Evolutionary conservation across 1,284 basidiomycete genomes (phyloP).

Genomic region (Sanghuangporus weigelae): DNA sequence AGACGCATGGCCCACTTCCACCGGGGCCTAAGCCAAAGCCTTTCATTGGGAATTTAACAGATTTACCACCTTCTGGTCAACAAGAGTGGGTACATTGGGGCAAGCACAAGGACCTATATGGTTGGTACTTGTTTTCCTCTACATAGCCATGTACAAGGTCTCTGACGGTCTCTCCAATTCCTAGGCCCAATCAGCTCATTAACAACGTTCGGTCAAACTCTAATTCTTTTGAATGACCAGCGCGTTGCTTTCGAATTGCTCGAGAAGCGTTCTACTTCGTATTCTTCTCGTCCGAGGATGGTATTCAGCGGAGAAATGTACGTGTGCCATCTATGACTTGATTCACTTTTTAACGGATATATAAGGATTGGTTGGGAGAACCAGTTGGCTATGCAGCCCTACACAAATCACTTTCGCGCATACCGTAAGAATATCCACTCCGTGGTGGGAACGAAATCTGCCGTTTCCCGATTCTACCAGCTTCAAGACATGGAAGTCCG

Average conservation of each 20-base stretch:
- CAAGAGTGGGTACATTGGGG: constrained; percentile 17
- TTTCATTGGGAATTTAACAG: constrained; percentile 16
- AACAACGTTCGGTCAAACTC: constrained; percentile 34
- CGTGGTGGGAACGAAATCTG: constrained; percentile 4
- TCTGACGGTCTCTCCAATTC: background rate
- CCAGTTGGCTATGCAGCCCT: background rate
- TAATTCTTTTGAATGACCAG: constrained; percentile 39
- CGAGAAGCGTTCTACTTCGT: constrained; percentile 41
- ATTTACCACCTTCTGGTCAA: constrained; percentile 9
- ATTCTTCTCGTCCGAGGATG: constrained; percentile 38
- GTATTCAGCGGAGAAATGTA: constrained; percentile 12
- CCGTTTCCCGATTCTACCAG: constrained; percentile 4
- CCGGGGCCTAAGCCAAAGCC: constrained; percentile 9
- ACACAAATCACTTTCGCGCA: background rate
- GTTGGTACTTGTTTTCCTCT: constrained; percentile 6
- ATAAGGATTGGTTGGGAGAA: constrained; percentile 6
- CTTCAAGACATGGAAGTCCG: constrained; percentile 13
- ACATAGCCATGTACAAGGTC: background rate
- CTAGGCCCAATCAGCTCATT: constrained; percentile 24
- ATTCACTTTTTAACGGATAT: background rate
- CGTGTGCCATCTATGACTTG: background rate
- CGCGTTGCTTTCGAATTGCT: constrained; percentile 39
- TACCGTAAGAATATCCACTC: constrained; percentile 10
- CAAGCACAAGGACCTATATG: constrained; percentile 17
- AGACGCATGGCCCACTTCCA: background rate